Conservation (phyloP, 352 stramenopile species). For the Phytopythium vexans region DNA sequence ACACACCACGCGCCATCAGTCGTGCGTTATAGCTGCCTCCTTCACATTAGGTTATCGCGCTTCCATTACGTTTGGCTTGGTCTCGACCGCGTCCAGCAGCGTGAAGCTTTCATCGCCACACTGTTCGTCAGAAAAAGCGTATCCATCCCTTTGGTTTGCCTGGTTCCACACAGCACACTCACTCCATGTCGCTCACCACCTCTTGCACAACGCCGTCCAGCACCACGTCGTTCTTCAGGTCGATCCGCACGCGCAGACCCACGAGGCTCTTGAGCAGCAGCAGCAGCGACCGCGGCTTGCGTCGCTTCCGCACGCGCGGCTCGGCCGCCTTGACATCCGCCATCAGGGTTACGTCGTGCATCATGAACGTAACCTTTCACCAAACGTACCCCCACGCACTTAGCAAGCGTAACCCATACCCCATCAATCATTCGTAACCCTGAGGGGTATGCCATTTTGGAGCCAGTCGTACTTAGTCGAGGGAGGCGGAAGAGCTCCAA, state of each 20-base stretch:
- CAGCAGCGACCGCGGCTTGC: conserved; percentile 59
- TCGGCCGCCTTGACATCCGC: neutral
- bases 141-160: neutral
- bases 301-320: conserved; percentile 8
- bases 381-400: conserved; percentile 3
- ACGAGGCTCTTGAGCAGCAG: conserved; percentile 84
- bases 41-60: too few relatives aligned
- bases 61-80: conserved; percentile 52
- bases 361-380: conserved; percentile 6
- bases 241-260: conserved; percentile 72
- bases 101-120: conserved; percentile 43
- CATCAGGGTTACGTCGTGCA: conserved; percentile 5
- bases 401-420: neutral
- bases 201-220: conserved; percentile 79
- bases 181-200: conserved; percentile 87
- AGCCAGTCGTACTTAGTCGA: conserved; percentile 31
- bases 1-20: too few relatives aligned
- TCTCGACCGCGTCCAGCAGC: conserved; percentile 70
- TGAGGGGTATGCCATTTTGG: neutral
- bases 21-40: too few relatives aligned
- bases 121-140: neutral
- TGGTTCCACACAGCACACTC: conserved; percentile 6
- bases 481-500: neutral
- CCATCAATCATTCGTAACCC: conserved; percentile 7
- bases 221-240: conserved; percentile 83